Evolutionary conservation across 1,284 basidiomycete genomes (phyloP).

Genomic region (Malassezia dermatis): DNA sequence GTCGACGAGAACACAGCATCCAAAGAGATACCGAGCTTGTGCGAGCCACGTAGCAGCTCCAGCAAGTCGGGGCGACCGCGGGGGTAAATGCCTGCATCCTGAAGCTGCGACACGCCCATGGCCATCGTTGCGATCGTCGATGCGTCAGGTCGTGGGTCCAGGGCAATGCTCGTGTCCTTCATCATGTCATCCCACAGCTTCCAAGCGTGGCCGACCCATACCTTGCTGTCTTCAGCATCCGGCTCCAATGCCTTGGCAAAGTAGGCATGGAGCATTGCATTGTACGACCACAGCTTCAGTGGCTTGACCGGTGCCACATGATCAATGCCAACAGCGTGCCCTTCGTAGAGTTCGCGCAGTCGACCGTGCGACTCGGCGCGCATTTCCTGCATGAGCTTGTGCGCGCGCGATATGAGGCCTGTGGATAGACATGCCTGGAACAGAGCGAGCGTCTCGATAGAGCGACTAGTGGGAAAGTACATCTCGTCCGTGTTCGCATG

Average conservation of each 20-base stretch:
- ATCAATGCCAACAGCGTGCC: conserved; percentile 14
- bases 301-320: conserved; percentile 9
- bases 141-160: conserved; percentile 29
- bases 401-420: conserved; percentile 35
- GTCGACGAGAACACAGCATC: conserved; percentile 32
- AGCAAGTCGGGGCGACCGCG: conserved; percentile 19
- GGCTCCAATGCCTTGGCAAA: conserved; percentile 30
- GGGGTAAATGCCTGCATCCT: conserved; percentile 23
- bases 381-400: conserved; percentile 36
- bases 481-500: conserved; percentile 27
- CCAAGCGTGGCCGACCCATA: conserved; percentile 31
- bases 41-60: conserved; percentile 9
- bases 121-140: conserved; percentile 33
- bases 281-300: conserved; percentile 33
- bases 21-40: conserved; percentile 21
- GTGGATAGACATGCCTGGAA: conserved; percentile 40
- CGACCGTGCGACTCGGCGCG: conserved; percentile 24
- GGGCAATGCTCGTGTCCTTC: neutral
- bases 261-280: conserved; percentile 39
- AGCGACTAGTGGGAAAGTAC: conserved; percentile 29
- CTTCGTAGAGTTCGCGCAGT: conserved; percentile 23
- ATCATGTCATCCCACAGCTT: conserved; percentile 33
- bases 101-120: conserved; percentile 30
- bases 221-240: conserved; percentile 16
- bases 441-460: conserved; percentile 32